A percentile compares a stretch with the other conserved stretches of the same genome.
Evolutionary conservation across 2,329 filamentous ascomycete genomes (phyloP).

Genomic region (Arthrobotrys entomopaga): DNA sequence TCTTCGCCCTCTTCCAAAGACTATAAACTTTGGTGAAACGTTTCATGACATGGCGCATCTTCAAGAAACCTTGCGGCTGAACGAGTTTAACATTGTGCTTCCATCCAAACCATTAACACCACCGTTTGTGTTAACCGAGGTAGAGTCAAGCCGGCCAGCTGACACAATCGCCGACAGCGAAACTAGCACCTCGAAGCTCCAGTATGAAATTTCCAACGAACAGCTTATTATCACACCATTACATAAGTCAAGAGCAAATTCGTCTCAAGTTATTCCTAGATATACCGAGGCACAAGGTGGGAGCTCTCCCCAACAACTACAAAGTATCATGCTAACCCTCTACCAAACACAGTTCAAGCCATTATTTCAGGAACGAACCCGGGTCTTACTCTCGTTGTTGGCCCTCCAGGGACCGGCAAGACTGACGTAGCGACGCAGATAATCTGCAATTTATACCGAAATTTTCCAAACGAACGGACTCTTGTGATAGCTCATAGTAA

Average conservation of each 20-base stretch:
- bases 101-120: constrained; percentile 53
- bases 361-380: constrained; percentile 94
- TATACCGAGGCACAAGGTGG: constrained; percentile 39
- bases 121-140: constrained; percentile 70
- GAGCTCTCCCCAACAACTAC: neutral
- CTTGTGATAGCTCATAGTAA: constrained; percentile 96
- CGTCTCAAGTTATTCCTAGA: constrained; percentile 1
- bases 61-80: constrained; percentile 86
- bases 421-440: constrained; percentile 99
- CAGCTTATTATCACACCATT: neutral
- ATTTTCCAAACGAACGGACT: constrained; percentile 92
- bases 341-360: constrained; percentile 72
- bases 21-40: constrained; percentile 89
- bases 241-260: neutral
- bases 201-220: constrained; percentile 25
- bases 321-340: neutral
- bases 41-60: constrained; percentile 97
- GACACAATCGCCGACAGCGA: neutral
- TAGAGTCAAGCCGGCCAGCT: neutral
- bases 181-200: neutral
- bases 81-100: constrained; percentile 60
- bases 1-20: constrained; percentile 78
- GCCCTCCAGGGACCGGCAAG: constrained; percentile 95
- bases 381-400: constrained; percentile 90
- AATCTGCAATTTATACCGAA: constrained; percentile 98